Conservation (phyloP, 768 basidiomycete genomes). For the Boletus insuetus region DNA sequence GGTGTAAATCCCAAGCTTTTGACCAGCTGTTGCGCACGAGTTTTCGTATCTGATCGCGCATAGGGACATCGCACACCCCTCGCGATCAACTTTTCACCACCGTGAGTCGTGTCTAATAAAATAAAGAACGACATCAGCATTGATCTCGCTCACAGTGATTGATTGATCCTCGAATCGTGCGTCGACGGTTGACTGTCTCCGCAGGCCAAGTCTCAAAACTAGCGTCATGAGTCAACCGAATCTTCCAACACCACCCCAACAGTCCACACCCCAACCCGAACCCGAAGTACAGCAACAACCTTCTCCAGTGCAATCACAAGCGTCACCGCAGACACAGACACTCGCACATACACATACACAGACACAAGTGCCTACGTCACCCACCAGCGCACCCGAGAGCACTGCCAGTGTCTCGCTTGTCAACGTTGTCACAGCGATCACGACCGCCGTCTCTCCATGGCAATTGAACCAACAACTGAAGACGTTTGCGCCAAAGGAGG, state of each 20-base stretch:
- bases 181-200: neutral
- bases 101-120: conserved; percentile 4
- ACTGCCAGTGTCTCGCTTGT: conserved; percentile 31
- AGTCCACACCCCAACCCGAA: conserved; percentile 13
- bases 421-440: conserved; percentile 46
- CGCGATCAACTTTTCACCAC: conserved; percentile 1
- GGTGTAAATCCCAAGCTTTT: neutral
- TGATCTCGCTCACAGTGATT: neutral
- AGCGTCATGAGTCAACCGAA: conserved; percentile 25
- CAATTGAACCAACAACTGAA: conserved; percentile 46
- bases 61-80: neutral
- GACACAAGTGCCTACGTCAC: conserved; percentile 3
- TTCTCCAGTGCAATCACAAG: conserved; percentile 12
- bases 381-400: neutral
- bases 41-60: conserved; percentile 1
- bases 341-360: conserved; percentile 1
- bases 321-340: neutral
- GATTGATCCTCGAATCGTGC: neutral
- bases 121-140: neutral
- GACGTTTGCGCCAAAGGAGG: conserved; percentile 51
- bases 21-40: neutral
- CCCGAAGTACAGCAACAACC: conserved; percentile 14
- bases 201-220: neutral
- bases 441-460: conserved; percentile 35
- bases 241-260: conserved; percentile 25